Base-by-base conservation (phyloP, 2,329 filamentous ascomycete genomes). In the Phialemonium atrogriseum region DNA sequence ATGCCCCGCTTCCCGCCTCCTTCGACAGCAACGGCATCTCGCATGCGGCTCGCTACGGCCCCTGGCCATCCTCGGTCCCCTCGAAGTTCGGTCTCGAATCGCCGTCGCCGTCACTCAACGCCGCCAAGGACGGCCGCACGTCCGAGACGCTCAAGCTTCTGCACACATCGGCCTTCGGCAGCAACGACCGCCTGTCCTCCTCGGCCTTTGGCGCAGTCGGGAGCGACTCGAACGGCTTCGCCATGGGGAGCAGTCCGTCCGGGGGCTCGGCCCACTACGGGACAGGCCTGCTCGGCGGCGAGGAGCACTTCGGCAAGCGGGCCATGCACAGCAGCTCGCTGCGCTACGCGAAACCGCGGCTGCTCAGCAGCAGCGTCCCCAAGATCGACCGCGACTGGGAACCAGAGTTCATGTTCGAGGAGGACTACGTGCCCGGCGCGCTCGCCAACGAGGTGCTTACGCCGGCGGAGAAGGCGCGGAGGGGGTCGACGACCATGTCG, bases 1-100 rank as follows among this genome's bases (percentile, higher is more conserved):
- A 96, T 60, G 91, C 87, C 3, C 87, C 86, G 11, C 72, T 96
- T 7, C 91, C 91, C 2, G 85, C 88, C 7, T 96, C 89, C 0
- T 95, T 96, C 54, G 91, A 96, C 58, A 94, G 87, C 47, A 91
- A 95, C 50, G 89, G 88, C 30, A 84, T 95, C 32, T 95, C 88
- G 9, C 84, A 89, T 54, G 87, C 86, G 40, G 88, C 89, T 12
- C 77, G 86, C 37, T 87, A 88, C 53, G 91, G 84, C 0, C 86
- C 88, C 0, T 87, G 93, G 57, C 88, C 89, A 7, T 85, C 88
- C 0, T 96, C 89, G 0, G 84, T 96, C 9, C 91, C 91, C 8
- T 84, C 86, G 31, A 85, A 89, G 47, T 95, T 96, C 48, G 84
- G 84, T 10, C 66, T 95, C 43, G 88, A 94, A 32, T 87, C 83